A percentile compares a stretch with the other conserved stretches of the same genome.
These are phyloP conservation scores for Colletotrichum sp. DNA, from an alignment of 2,329 filamentous ascomycete genomes.

Conservation along the genomic window DNA sequence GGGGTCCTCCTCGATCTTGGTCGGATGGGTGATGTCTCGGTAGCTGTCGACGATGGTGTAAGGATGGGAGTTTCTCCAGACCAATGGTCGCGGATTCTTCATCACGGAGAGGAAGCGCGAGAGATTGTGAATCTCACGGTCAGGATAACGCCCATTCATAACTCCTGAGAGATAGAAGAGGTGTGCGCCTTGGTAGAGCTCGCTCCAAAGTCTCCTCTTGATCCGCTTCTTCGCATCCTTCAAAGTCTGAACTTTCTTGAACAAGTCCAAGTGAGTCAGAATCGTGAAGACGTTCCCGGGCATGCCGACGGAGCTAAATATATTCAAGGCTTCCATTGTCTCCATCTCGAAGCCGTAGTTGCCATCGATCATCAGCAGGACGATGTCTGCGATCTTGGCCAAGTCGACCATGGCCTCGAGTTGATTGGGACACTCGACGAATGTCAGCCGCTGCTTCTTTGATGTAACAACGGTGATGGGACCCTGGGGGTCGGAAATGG, in stretches of 20 bases:
- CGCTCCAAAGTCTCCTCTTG: conserved; percentile 96
- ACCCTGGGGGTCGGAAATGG: conserved; percentile 85
- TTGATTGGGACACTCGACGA: conserved; percentile 96
- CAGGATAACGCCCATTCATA: conserved; percentile 94
- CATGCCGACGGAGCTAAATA: conserved; percentile 94
- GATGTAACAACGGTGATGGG: conserved; percentile 96
- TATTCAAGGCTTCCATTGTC: conserved; percentile 98
- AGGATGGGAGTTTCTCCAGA: conserved; percentile 96
- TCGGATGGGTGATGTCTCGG: conserved; percentile 92
- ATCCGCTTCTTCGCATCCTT: conserved; percentile 95
- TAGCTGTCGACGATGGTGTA: conserved; percentile 95
- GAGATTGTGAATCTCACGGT: conserved; percentile 94
- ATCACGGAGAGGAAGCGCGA: conserved; percentile 96
- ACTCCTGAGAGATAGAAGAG: conserved; percentile 97
- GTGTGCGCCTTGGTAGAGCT: conserved; percentile 95
- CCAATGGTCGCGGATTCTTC: conserved; percentile 96
- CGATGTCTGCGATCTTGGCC: conserved; percentile 96
- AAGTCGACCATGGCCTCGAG: conserved; percentile 96
- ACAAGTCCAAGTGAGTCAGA: conserved; percentile 93
- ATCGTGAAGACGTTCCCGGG: conserved; percentile 98
- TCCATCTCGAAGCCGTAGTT: conserved; percentile 99
- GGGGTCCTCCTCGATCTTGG: conserved; percentile 83
- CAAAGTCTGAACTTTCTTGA: conserved; percentile 89
- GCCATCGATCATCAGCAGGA: conserved; percentile 96
- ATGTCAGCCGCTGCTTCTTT: conserved; percentile 92